Conservation (phyloP, 2,329 filamentous ascomycete genomes). For the Ophiostoma pallidulum region DNA sequence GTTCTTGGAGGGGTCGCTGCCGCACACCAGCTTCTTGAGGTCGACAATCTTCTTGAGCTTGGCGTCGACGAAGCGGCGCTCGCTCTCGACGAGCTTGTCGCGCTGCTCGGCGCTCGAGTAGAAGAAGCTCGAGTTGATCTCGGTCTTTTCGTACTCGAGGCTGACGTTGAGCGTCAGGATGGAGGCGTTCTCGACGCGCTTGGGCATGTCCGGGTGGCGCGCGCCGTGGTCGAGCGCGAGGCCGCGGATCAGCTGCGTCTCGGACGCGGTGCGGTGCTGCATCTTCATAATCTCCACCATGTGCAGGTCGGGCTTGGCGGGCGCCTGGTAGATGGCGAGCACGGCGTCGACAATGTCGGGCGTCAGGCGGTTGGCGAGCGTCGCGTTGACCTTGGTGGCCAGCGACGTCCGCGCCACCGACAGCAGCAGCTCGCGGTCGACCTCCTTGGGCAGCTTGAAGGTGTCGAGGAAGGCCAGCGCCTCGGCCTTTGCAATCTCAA, state of each 20-base stretch:
- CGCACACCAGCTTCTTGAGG: conserved; percentile 95
- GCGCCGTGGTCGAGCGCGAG: conserved; percentile 91
- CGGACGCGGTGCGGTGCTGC: conserved; percentile 93
- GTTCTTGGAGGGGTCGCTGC: conserved; percentile 82
- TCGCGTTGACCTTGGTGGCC: conserved; percentile 86
- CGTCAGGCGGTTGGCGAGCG: conserved; percentile 81
- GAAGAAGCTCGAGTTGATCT: conserved; percentile 98
- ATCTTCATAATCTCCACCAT: conserved; percentile 99
- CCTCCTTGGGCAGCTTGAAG: conserved; percentile 82
- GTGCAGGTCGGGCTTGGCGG: conserved; percentile 89
- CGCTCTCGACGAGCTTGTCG: conserved; percentile 95
- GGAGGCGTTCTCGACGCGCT: conserved; percentile 87
- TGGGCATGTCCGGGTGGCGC: conserved; percentile 96
- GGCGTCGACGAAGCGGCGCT: conserved; percentile 88
- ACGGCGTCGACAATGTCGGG: conserved; percentile 95
- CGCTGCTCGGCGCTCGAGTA: conserved; percentile 95
- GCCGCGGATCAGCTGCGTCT: conserved; percentile 91
- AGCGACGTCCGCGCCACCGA: conserved; percentile 91
- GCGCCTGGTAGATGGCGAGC: conserved; percentile 81
- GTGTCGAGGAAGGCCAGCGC: conserved; percentile 88
- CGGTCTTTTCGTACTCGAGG: conserved; percentile 96
- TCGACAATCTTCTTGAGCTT: conserved; percentile 97
- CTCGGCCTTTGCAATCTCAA: conserved; percentile 92
- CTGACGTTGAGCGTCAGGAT: conserved; percentile 95
- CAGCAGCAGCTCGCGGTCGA: conserved; percentile 88